Conservation (phyloP, 75 land plant genomes). For the Larix kaempferi region DNA sequence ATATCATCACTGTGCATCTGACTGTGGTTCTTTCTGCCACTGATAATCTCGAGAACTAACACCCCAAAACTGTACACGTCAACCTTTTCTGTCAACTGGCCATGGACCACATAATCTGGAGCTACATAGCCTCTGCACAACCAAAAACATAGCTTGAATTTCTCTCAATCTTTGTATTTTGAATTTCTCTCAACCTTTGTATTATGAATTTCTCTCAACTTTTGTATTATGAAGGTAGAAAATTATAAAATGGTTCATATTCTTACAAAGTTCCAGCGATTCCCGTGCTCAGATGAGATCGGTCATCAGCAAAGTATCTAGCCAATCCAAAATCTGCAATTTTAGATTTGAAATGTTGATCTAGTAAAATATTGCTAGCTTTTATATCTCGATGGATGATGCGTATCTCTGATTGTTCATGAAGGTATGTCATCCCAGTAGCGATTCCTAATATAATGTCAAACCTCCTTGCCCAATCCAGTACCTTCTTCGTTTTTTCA, state of each 20-base stretch:
- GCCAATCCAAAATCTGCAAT: conserved; percentile 72
- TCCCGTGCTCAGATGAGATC: conserved; percentile 48
- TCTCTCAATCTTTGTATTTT: background rate
- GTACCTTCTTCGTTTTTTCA: conserved; percentile 14
- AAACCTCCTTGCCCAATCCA: conserved; percentile 19
- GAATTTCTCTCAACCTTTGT: too few relatives aligned
- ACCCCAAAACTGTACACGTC: background rate
- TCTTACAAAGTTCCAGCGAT: conserved; percentile 72
- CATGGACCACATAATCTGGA: background rate
- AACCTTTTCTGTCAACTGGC: background rate
- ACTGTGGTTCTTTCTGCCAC: background rate
- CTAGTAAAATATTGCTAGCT: conserved; percentile 63
- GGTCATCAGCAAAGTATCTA: conserved; percentile 35
- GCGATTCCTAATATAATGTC: conserved; percentile 49
- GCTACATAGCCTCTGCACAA: background rate
- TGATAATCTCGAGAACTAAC: background rate
- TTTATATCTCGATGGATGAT: conserved; percentile 89
- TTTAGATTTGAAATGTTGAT: conserved; percentile 40
- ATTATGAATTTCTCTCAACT: too few relatives aligned
- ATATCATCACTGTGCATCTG: too few relatives aligned
- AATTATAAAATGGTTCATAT: background rate
- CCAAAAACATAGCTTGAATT: background rate
- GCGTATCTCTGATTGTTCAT: conserved; percentile 32
- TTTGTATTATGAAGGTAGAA: background rate
- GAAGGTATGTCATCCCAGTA: conserved; percentile 47